phyloP scores from a whole-genome alignment of 2,329 filamentous ascomycete genomes.

The Aureobasidium sp. region DNA sequence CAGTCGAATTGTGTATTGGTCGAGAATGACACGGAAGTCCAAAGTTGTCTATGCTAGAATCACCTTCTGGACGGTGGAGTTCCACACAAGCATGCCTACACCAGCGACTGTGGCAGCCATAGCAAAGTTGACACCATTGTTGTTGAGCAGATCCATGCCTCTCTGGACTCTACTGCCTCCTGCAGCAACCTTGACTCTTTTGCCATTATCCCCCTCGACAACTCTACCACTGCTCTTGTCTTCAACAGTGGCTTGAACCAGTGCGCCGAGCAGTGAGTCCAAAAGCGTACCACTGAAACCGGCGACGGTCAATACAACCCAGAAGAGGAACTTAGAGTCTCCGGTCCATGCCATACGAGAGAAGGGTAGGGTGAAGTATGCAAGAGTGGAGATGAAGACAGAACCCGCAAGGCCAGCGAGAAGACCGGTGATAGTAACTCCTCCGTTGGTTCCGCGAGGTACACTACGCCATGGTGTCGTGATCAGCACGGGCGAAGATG shows the following conservation, averaged over 20 bases:
- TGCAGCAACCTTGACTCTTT: slow-evolving; percentile 51
- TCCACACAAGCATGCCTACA: slow-evolving; percentile 32
- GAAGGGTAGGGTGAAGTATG: slow-evolving; percentile 13
- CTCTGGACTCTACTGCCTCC: slow-evolving; percentile 57
- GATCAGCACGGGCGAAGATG: slow-evolving; percentile 81
- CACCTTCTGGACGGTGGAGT: neutral
- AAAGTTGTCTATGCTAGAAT: neutral
- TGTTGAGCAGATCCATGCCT: slow-evolving; percentile 82
- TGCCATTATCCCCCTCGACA: slow-evolving; percentile 75
- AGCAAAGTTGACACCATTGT: slow-evolving; percentile 94
- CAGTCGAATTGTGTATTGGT: neutral
- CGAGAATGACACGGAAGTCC: neutral
- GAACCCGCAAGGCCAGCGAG: slow-evolving; percentile 79
- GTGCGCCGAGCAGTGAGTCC: slow-evolving; percentile 87
- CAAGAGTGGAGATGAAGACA: slow-evolving; percentile 67
- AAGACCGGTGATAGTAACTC: slow-evolving; percentile 81
- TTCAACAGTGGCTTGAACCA: slow-evolving; percentile 87
- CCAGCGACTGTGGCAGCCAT: slow-evolving; percentile 88
- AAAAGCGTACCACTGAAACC: slow-evolving; percentile 84
- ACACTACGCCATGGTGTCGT: slow-evolving; percentile 84
- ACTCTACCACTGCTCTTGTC: slow-evolving; percentile 88
- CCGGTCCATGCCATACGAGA: neutral
- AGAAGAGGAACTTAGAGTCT: slow-evolving; percentile 2
- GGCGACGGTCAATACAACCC: slow-evolving; percentile 65
- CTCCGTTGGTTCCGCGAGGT: slow-evolving; percentile 93